Base-by-base conservation (phyloP, 805 yeast species). In the Jamesozyma spencerorum region DNA sequence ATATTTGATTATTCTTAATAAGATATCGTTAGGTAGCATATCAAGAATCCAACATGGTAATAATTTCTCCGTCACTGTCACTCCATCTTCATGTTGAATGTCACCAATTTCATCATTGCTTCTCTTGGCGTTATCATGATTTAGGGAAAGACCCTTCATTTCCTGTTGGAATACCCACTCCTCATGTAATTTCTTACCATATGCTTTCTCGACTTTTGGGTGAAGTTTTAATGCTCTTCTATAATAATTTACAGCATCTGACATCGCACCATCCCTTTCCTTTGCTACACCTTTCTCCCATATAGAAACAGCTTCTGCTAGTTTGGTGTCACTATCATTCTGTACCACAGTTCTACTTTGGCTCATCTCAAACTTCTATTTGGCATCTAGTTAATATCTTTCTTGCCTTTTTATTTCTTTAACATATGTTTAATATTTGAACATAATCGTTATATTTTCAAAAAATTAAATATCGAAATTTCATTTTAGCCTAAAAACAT, bases 241-340 rank as follows among this genome's bases (percentile, higher is more conserved):
- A 60, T 87, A 87, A 47, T 64, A 71, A 37, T 67, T 73, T 20
- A 85, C 77, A 1, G 95, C 95, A 52, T 86, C 95, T n/a, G 84
- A 71, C 75, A 86, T 70, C 45, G 76, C 66, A 0, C 95, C 95
- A 37, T 68, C 72, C 27, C 72, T 65, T 60, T 87, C 96, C 53
- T 79, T 79, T 36, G 71, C 75, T 0, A 79, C 74, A 2, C 86
- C 96, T 38, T 68, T 59, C 49, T 81, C 86, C 65, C 84, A 86
- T 18, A 74, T 62, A 38, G 66, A 68, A 32, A 85, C 62, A 2
- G 95, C 94, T 36, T 55, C 50, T 15, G 31, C 24, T 4, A 38
- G n/a, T 7, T 19, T 4, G n/a, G 37, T 37, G 27, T 34, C 41
- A 3, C n/a, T n/a, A n/a, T 38, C 37, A 12, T 10, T 22, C 26